phyloP scores from a whole-genome alignment of 2,329 filamentous ascomycete genomes.

The Cryphonectria naterciae region DNA sequence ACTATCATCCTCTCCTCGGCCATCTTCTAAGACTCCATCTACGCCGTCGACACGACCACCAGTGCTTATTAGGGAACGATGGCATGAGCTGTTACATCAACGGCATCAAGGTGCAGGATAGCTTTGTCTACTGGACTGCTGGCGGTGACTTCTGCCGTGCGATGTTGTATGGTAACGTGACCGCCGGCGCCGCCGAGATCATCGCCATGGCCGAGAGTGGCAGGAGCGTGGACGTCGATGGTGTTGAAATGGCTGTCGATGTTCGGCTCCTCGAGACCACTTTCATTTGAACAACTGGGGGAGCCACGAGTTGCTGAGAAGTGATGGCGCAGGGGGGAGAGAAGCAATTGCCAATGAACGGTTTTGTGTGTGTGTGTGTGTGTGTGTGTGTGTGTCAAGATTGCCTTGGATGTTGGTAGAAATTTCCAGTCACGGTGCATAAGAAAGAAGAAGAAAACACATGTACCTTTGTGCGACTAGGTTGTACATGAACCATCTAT shows the following conservation, averaged over 20 bases:
- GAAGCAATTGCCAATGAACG: background rate
- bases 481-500: background rate
- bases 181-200: background rate
- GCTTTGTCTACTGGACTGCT: background rate
- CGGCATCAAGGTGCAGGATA: conserved; percentile 2
- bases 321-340: background rate
- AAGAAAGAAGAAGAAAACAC: too few relatives aligned
- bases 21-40: conserved; percentile 1
- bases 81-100: background rate
- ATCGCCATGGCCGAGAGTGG: background rate
- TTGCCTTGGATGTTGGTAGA: background rate
- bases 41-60: background rate
- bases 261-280: background rate
- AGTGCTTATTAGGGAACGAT: background rate
- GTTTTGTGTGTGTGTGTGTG: too few relatives aligned
- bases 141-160: background rate
- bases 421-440: background rate
- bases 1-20: conserved; percentile 2
- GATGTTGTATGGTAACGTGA: background rate
- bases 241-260: background rate
- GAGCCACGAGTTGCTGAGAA: background rate
- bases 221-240: background rate
- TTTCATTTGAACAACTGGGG: background rate
- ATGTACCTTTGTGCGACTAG: background rate
- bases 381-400: too few relatives aligned